phyloP scores from a whole-genome alignment of 768 basidiomycete genomes.

The Pisolithus tinctorius region DNA sequence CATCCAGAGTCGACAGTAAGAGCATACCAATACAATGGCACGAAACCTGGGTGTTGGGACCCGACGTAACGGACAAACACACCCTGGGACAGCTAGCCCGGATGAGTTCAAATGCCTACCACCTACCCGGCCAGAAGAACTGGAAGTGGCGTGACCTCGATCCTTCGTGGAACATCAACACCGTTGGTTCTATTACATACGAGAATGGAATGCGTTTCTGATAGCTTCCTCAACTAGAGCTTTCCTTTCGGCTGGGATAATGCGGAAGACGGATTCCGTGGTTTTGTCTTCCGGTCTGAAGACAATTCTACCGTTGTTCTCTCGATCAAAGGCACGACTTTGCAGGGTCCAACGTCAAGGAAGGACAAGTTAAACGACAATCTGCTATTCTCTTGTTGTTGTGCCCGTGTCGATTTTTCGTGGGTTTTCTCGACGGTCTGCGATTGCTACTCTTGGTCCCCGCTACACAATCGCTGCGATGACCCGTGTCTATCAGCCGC shows the following conservation, averaged over 20 bases:
- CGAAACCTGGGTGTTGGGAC: conserved; percentile 54
- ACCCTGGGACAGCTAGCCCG: conserved; percentile 78
- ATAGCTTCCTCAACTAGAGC: conserved; percentile 38
- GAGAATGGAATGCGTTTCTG: conserved; percentile 1
- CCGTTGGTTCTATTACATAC: conserved; percentile 25
- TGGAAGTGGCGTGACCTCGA: conserved; percentile 92
- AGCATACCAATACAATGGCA: conserved; percentile 64
- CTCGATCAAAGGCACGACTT: conserved; percentile 85
- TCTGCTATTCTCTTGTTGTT: conserved; percentile 86
- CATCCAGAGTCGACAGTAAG: conserved; percentile 43
- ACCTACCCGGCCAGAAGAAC: conserved; percentile 55
- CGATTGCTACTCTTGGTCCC: conserved; percentile 57
- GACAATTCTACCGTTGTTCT: conserved; percentile 81
- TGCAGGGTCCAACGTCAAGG: conserved; percentile 79
- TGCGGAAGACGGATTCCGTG: conserved; percentile 69
- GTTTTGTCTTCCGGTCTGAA: conserved; percentile 77
- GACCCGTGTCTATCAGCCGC: conserved; percentile 77
- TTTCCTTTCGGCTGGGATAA: conserved; percentile 79
- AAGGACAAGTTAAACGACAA: conserved; percentile 95
- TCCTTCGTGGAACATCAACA: conserved; percentile 55
- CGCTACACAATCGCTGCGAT: conserved; percentile 65
- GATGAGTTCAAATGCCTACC: conserved; percentile 89
- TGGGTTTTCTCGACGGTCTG: conserved; percentile 87
- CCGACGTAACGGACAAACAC: conserved; percentile 72
- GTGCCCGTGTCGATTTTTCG: conserved; percentile 80